These are phyloP conservation scores for Lipomyces oligophaga DNA, from an alignment of 805 yeast species.

Conservation along the genomic window DNA sequence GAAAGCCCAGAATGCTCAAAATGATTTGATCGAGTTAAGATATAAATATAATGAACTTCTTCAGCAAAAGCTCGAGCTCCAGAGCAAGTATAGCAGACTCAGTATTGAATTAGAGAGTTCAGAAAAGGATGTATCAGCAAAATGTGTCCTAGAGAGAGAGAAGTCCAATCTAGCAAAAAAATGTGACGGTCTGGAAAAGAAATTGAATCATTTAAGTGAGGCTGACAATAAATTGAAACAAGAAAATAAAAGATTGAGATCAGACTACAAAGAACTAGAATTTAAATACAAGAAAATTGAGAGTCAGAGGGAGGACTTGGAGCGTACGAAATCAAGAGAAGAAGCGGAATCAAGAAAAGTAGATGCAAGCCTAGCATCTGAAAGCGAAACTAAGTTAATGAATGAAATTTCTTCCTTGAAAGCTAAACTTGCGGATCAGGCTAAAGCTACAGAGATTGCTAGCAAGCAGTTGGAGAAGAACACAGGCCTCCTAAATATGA, in stretches of 20 bases:
- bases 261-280: slow-evolving; percentile 8
- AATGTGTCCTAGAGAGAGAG: not conserved
- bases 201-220: not conserved
- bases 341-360: slow-evolving; percentile 1
- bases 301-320: not conserved
- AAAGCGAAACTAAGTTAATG: slow-evolving; percentile 11
- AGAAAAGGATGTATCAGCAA: not conserved
- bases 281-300: slow-evolving; percentile 7
- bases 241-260: slow-evolving; percentile 3
- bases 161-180: slow-evolving; percentile 3
- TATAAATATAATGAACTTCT: slow-evolving; percentile 9
- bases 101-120: slow-evolving; percentile 1
- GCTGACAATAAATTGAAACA: not conserved
- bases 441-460: slow-evolving; percentile 12
- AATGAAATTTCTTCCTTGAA: slow-evolving; percentile 13
- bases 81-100: slow-evolving; percentile 1
- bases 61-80: slow-evolving; percentile 8
- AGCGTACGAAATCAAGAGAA: slow-evolving; percentile 2
- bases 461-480: slow-evolving; percentile 7
- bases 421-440: slow-evolving; percentile 8
- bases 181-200: slow-evolving; percentile 1
- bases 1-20: slow-evolving; percentile 12
- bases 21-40: slow-evolving; percentile 9
- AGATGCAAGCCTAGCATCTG: slow-evolving; percentile 8
- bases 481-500: slow-evolving; percentile 12